A percentile compares a stretch with the other conserved stretches of the same genome.
Conservation (phyloP, 2,329 filamentous ascomycete genomes). For the Beauveria asiatica region DNA sequence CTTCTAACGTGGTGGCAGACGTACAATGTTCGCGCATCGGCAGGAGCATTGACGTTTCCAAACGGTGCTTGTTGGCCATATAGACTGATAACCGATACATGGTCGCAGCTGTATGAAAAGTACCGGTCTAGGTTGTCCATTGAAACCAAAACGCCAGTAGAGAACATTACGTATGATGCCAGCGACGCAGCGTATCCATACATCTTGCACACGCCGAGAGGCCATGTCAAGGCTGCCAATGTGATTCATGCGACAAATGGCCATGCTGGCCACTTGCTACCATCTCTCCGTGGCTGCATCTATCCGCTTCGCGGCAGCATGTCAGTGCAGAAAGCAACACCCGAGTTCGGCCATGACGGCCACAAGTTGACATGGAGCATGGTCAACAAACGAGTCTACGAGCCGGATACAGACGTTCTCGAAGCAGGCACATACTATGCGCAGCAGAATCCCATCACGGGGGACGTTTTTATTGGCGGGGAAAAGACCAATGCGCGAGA, state of each 20-base stretch:
- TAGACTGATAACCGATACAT: conserved; percentile 27
- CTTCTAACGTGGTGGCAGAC: conserved; percentile 1
- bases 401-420: conserved; percentile 37
- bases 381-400: conserved; percentile 31
- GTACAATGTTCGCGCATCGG: conserved; percentile 18
- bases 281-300: conserved; percentile 26
- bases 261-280: conserved; percentile 32
- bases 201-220: conserved; percentile 26
- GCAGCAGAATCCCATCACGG: conserved; percentile 10
- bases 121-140: conserved; percentile 20
- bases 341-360: conserved; percentile 5
- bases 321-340: conserved; percentile 29
- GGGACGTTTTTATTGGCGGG: conserved; percentile 41
- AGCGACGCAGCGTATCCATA: conserved; percentile 16
- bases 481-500: conserved; percentile 28
- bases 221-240: conserved; percentile 23
- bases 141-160: conserved; percentile 23
- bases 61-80: conserved; percentile 33
- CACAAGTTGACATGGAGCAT: conserved; percentile 24
- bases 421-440: conserved; percentile 6
- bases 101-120: conserved; percentile 21
- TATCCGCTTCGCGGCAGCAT: conserved; percentile 33
- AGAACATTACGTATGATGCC: conserved; percentile 12
- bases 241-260: conserved; percentile 36
- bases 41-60: conserved; percentile 8